Percentiles rank a stretch among this genome's conserved stretches.
Evolutionary conservation across 805 yeast genomes (phyloP).

Genomic region (Ogataea allantospora): DNA sequence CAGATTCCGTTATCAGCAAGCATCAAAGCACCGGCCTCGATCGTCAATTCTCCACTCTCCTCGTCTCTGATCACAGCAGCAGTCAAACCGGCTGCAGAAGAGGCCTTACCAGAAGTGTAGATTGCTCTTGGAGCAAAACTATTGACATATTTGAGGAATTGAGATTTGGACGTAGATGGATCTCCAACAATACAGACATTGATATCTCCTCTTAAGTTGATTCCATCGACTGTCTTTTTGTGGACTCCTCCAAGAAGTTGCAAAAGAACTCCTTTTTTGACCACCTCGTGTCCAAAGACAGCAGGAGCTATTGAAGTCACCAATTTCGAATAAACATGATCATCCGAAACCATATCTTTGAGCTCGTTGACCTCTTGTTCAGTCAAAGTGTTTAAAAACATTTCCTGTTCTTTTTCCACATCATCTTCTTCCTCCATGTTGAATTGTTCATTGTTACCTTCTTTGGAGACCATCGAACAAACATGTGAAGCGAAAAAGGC

Average conservation of each 20-base stretch:
- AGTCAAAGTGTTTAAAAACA: conserved; percentile 72
- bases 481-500: conserved; percentile 94
- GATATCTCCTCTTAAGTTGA: conserved; percentile 92
- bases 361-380: conserved; percentile 82
- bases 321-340: conserved; percentile 76
- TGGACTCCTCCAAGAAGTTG: conserved; percentile 96
- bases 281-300: conserved; percentile 91
- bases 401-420: conserved; percentile 74
- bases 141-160: conserved; percentile 89
- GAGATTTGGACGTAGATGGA: conserved; percentile 96
- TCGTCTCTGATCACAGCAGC: conserved; percentile 98
- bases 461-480: conserved; percentile 51
- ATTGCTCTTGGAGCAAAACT: conserved; percentile 91
- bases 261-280: conserved; percentile 85
- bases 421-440: conserved; percentile 28
- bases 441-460: conserved; percentile 27
- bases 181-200: conserved; percentile 96
- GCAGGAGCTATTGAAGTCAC: conserved; percentile 93
- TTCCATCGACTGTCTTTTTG: conserved; percentile 89
- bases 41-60: conserved; percentile 94
- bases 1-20: conserved; percentile 97
- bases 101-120: conserved; percentile 97
- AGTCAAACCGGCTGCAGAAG: conserved; percentile 97
- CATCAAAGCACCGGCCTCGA: conserved; percentile 98
- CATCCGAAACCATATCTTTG: conserved; percentile 87